phyloP scores from a whole-genome alignment of 352 stramenopile genomes.

The Hyaloperonospora brassicae region DNA sequence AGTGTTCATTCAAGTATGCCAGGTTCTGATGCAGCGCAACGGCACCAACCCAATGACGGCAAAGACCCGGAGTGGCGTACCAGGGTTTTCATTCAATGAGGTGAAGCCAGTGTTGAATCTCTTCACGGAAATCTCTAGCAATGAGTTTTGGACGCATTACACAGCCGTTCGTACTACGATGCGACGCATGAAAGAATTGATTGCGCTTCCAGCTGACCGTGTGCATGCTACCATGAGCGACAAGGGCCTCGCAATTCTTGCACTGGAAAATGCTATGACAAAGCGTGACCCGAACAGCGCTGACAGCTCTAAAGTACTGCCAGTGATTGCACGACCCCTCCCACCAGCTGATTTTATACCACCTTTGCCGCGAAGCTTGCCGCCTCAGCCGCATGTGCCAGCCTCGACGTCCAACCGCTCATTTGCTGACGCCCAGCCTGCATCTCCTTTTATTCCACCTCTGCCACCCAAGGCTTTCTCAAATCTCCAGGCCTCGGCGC shows the following conservation, averaged over 20 bases:
- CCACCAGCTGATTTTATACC: constrained; percentile 3
- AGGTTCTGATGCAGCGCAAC: constrained; percentile 21
- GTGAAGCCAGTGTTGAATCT: constrained; percentile 21
- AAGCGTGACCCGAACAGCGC: constrained; percentile 3
- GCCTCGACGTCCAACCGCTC: background rate
- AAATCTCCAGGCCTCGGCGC: constrained; percentile 12
- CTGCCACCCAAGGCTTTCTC: constrained; percentile 5
- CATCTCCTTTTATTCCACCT: constrained; percentile 8
- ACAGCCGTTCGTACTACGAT: constrained; percentile 24
- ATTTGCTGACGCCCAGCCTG: background rate
- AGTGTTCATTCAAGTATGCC: constrained; percentile 51
- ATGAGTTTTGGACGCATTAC: constrained; percentile 30
- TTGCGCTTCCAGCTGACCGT: constrained; percentile 15
- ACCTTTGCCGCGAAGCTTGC: constrained; percentile 4
- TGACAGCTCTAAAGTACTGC: background rate
- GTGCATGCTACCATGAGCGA: constrained; percentile 1
- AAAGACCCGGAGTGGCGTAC: constrained; percentile 7
- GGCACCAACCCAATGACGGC: constrained; percentile 10
- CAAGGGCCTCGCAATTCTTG: constrained; percentile 13
- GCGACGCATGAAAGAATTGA: constrained; percentile 26
- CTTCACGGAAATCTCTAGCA: constrained; percentile 19
- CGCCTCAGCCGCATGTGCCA: constrained; percentile 5
- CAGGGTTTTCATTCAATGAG: constrained; percentile 18
- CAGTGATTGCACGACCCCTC: constrained; percentile 3
- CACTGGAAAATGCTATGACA: constrained; percentile 18